Evolutionary conservation across 331 rosid species (phyloP), one percentile per base, ranked within the genome.

Genomic region (Quercus lobata): DNA sequence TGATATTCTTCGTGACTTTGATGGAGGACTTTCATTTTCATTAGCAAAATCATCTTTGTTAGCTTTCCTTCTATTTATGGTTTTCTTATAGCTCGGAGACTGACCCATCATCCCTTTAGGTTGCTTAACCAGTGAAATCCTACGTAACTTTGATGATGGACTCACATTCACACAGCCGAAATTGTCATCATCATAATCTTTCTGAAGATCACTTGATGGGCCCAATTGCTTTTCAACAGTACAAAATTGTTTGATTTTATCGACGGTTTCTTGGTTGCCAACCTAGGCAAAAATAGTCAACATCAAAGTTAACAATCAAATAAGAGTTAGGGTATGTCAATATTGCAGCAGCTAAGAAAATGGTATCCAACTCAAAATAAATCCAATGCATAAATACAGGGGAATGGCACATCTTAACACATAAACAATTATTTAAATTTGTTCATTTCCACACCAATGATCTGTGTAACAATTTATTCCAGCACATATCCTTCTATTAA

Each of bases 181-280:
- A 41, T 24, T 25, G 55, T 77, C 81, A 15, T 76, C 62, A 8
- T 65, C 79, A 7, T 7, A 57, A 58, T 78, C 84, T 70, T 69
- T 80, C 65, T 71, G 78, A 69, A 74, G 69, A 73, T 78, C 84
- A 77, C 78, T 79, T 7, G 84, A 61, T 18, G 80, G 62, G 60
- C 73, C 77, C 21, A 34, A 22, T 76, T 74, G 86, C 52, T 84
- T 81, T 55, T 82, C 87, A 71, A 49, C 71, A 55, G 70, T 73
- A 78, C 76, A 69, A 21, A 86, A 55, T 41, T 46, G 86, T 41
- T 63, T 82, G 72, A 82, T 89, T 4, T 46, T 41, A 75, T 91
- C 91, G 60, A 89, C 66, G 25, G 87, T 83, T 84, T 91, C 95
- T 85, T 91, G 95, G 74, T 80, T 87, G 57, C 79, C 83, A 72